phyloP scores from a whole-genome alignment of 2,329 filamentous ascomycete genomes.

The Sodiomyces alkalinus region DNA sequence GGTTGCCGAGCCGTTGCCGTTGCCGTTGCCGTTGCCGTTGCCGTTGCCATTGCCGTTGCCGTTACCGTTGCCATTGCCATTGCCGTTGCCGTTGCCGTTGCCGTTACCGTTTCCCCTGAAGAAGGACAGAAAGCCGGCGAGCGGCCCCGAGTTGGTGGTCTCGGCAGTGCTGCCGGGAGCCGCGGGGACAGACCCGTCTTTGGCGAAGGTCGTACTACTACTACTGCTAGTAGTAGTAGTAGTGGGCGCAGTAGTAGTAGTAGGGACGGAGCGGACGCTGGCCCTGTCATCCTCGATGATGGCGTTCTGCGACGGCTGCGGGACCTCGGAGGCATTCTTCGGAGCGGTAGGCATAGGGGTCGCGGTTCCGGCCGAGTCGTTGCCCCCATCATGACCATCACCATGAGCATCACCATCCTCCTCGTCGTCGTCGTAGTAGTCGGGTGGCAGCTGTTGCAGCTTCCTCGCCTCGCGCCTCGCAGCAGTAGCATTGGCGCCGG shows the following conservation, averaged over 20 bases:
- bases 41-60: no score
- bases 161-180: slow-evolving; percentile 9
- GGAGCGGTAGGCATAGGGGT: slow-evolving; percentile 6
- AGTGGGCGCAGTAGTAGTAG: no score
- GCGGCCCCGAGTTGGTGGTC: slow-evolving; percentile 28
- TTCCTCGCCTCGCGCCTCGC: slow-evolving; percentile 29
- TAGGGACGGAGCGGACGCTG: slow-evolving; percentile 34
- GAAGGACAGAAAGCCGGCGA: slow-evolving; percentile 55
- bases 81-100: no score
- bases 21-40: no score
- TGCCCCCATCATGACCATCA: slow-evolving; percentile 1
- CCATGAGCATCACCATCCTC: no score
- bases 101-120: no score
- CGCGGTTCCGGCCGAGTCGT: neutral
- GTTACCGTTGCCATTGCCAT: no score
- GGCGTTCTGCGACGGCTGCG: slow-evolving; percentile 52
- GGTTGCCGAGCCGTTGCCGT: slow-evolving; percentile 31
- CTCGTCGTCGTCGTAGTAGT: slow-evolving; percentile 15
- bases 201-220: slow-evolving; percentile 16
- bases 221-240: no score
- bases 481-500: slow-evolving; percentile 44
- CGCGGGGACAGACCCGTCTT: slow-evolving; percentile 10
- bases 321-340: slow-evolving; percentile 43
- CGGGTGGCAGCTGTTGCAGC: slow-evolving; percentile 23
- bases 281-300: slow-evolving; percentile 51